These are phyloP conservation scores for Ceratocystis smalleyi DNA, from an alignment of 2,329 filamentous ascomycete species.

Conservation along the genomic window DNA sequence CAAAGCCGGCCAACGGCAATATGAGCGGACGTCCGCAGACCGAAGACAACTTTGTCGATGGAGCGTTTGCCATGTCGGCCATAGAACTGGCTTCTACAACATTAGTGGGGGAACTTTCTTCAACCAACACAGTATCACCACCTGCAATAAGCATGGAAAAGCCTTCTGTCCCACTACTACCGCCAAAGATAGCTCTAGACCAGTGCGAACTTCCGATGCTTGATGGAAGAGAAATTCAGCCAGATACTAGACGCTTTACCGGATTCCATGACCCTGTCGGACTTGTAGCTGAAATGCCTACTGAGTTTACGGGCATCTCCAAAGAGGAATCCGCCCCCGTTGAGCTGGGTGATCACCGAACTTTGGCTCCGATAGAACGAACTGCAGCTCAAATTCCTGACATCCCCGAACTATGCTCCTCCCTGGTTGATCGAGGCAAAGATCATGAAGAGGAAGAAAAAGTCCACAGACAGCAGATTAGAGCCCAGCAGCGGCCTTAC, in stretches of 20 bases:
- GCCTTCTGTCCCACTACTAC: not conserved
- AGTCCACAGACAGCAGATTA: not conserved
- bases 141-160: not conserved
- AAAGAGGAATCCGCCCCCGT: constrained; percentile 31
- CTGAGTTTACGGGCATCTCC: constrained; percentile 28
- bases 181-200: not conserved
- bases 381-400: constrained; percentile 15
- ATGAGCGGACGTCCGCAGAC: not conserved
- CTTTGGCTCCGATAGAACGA: constrained; percentile 24
- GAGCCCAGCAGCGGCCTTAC: constrained; percentile 9
- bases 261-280: constrained; percentile 28
- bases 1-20: not conserved
- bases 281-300: constrained; percentile 33
- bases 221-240: constrained; percentile 24
- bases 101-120: not conserved
- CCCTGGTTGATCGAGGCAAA: constrained; percentile 11
- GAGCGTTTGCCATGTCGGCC: not conserved
- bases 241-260: constrained; percentile 18
- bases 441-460: constrained; percentile 4
- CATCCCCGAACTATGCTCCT: constrained; percentile 28
- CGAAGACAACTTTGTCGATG: not conserved
- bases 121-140: not conserved
- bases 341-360: constrained; percentile 29
- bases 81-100: not conserved
- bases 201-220: constrained; percentile 23